phyloP scores from a whole-genome alignment of 345 rosid species.

The Reutealis trisperma region DNA sequence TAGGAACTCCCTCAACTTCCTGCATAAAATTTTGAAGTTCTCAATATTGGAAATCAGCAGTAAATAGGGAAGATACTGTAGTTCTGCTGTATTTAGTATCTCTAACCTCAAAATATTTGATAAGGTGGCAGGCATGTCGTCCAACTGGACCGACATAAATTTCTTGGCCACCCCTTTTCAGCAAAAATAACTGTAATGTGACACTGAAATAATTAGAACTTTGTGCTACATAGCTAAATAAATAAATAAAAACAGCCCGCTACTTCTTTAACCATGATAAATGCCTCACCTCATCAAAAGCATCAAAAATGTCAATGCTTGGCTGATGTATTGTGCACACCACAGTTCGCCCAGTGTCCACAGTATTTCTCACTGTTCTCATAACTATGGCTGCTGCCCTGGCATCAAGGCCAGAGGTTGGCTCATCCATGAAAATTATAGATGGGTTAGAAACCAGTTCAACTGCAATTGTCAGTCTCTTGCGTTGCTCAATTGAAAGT shows the following conservation, averaged over 20 bases:
- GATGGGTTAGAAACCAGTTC: conserved; percentile 74
- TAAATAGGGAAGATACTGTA: background rate
- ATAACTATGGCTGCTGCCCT: conserved; percentile 74
- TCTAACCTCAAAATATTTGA: conserved; percentile 61
- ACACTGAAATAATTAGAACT: background rate
- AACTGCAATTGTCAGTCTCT: conserved; percentile 71
- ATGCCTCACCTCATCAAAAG: conserved; percentile 63
- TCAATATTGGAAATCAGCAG: background rate
- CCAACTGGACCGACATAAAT: conserved; percentile 68
- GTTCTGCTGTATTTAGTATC: background rate
- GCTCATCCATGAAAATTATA: conserved; percentile 79
- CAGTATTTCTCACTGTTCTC: conserved; percentile 75
- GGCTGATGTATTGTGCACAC: conserved; percentile 81
- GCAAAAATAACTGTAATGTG: conserved; percentile 39
- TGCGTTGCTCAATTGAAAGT: conserved; percentile 63
- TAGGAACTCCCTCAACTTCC: conserved; percentile 52
- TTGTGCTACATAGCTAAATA: no score
- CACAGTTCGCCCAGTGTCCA: conserved; percentile 71
- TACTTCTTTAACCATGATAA: background rate
- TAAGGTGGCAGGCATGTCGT: conserved; percentile 49
- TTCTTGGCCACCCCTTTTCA: conserved; percentile 64
- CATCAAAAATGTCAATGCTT: conserved; percentile 69
- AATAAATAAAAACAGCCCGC: background rate
- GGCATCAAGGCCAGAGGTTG: conserved; percentile 76
- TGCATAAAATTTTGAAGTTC: conserved; percentile 13